Percentiles rank a stretch among this genome's conserved stretches.
Conservation (phyloP, 345 rosid species). For the Pistacia atlantica region DNA sequence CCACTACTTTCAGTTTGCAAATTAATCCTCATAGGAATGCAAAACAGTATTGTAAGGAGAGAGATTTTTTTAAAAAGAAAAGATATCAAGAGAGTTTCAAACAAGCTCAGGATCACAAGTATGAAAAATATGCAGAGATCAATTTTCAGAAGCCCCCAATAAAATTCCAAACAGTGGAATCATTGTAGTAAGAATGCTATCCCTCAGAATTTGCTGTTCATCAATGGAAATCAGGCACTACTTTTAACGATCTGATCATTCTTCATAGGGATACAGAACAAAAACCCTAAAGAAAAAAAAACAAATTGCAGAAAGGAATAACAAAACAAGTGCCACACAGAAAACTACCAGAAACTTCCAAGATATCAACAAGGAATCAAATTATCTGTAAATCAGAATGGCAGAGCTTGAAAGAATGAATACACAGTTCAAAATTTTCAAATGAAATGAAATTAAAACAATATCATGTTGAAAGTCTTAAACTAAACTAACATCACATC, state of each 20-base stretch:
- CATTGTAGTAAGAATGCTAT: background rate
- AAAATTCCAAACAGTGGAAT: no score
- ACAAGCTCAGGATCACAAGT: background rate
- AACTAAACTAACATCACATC: background rate
- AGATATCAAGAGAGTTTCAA: background rate
- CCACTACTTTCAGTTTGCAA: background rate
- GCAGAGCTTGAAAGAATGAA: background rate
- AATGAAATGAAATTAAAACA: background rate
- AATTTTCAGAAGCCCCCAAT: background rate
- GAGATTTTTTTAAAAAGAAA: background rate
- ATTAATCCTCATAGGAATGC: background rate
- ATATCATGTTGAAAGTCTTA: background rate
- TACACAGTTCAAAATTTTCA: background rate
- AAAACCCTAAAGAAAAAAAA: background rate
- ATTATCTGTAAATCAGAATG: background rate
- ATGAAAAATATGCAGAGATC: background rate
- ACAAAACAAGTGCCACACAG: no score
- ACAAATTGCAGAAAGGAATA: background rate
- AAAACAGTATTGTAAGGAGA: background rate
- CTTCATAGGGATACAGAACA: background rate
- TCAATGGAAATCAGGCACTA: slow-evolving; percentile 8
- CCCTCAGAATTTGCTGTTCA: slow-evolving; percentile 11
- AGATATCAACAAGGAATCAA: background rate
- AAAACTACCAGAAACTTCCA: background rate
- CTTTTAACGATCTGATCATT: background rate